These are phyloP conservation scores for Cupressus sempervirens DNA, from an alignment of 75 land plant species.

Conservation along the genomic window DNA sequence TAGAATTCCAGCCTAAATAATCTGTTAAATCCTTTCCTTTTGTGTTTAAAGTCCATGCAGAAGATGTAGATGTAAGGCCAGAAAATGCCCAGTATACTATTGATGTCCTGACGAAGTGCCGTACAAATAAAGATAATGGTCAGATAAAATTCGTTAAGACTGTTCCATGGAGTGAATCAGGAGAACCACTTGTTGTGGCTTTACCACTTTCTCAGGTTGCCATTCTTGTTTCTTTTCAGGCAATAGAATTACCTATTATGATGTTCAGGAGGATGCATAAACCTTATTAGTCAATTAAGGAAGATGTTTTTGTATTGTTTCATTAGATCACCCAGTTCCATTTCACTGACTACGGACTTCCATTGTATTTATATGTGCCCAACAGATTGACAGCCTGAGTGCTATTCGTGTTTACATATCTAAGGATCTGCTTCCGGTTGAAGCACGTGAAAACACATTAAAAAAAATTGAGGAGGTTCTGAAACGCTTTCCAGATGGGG, in stretches of 20 bases:
- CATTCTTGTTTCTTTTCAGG: conserved; percentile 5
- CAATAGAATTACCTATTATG: conserved; percentile 20
- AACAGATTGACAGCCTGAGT: conserved; percentile 75
- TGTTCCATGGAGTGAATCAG: conserved; percentile 60
- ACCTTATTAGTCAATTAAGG: background rate
- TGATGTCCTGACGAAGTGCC: conserved; percentile 80
- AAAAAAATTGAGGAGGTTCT: conserved; percentile 74
- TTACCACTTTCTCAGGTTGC: conserved; percentile 72
- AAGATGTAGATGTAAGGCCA: conserved; percentile 45
- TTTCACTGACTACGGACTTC: background rate
- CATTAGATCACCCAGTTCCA: background rate
- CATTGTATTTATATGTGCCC: background rate
- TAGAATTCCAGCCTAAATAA: conserved; percentile 6
- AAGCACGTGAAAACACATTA: conserved; percentile 69
- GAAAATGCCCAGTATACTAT: conserved; percentile 64
- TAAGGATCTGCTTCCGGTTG: conserved; percentile 84
- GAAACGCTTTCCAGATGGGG: conserved; percentile 67
- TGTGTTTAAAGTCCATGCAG: conserved; percentile 23
- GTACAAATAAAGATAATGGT: conserved; percentile 39
- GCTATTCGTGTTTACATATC: conserved; percentile 59
- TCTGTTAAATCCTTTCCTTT: background rate
- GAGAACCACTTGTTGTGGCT: conserved; percentile 89
- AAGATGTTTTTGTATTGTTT: background rate
- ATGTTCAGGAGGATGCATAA: background rate
- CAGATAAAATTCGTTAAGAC: conserved; percentile 44